These are phyloP conservation scores for Corniculantispora saksenae DNA, from an alignment of 2,329 filamentous ascomycete genomes.

Conservation along the genomic window DNA sequence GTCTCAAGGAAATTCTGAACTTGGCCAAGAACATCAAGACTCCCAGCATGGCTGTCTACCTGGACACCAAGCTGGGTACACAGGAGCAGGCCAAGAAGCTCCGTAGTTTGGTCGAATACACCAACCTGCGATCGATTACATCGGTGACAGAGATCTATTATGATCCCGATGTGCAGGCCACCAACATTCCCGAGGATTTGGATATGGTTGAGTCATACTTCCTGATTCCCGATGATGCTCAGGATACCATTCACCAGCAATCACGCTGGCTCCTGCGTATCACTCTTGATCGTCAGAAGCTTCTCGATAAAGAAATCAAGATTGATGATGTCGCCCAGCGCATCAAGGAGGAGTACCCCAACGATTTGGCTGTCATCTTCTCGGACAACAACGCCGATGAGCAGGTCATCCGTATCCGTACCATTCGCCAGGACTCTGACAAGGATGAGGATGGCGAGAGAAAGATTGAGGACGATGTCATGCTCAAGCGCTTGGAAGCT, in stretches of 20 bases:
- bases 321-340: slow-evolving; percentile 88
- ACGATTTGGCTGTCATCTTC: slow-evolving; percentile 88
- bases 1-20: slow-evolving; percentile 99
- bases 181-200: slow-evolving; percentile 80
- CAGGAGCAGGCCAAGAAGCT: slow-evolving; percentile 83
- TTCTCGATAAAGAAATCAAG: slow-evolving; percentile 89
- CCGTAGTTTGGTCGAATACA: slow-evolving; percentile 90
- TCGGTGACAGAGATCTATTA: slow-evolving; percentile 96
- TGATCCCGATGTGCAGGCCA: slow-evolving; percentile 84
- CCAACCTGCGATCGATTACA: slow-evolving; percentile 87
- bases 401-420: slow-evolving; percentile 89
- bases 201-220: slow-evolving; percentile 98
- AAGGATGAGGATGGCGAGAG: slow-evolving; percentile 68
- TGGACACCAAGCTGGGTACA: slow-evolving; percentile 63
- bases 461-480: slow-evolving; percentile 79
- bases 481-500: slow-evolving; percentile 87
- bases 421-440: slow-evolving; percentile 68
- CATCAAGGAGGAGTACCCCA: slow-evolving; percentile 86
- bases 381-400: slow-evolving; percentile 97
- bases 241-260: slow-evolving; percentile 66
- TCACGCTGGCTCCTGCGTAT: slow-evolving; percentile 96
- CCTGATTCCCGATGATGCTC: slow-evolving; percentile 80
- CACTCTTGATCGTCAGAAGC: slow-evolving; percentile 86
- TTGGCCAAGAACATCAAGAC: slow-evolving; percentile 98
- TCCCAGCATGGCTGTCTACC: slow-evolving; percentile 91